These are phyloP conservation scores for Scedosporium boydii DNA, from an alignment of 2,329 filamentous ascomycete genomes.

Conservation along the genomic window DNA sequence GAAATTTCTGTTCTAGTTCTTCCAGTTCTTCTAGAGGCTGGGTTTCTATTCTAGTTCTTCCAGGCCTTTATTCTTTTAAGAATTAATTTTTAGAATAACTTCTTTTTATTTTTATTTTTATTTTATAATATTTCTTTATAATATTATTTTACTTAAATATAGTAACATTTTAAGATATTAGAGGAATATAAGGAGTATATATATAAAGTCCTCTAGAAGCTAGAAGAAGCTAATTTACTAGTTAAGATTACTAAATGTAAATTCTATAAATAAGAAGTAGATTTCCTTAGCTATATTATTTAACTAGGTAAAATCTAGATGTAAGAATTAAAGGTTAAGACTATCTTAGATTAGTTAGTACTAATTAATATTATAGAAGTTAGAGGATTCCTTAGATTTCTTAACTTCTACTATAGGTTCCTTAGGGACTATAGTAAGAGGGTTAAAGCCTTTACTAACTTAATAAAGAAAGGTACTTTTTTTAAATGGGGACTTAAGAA, in stretches of 20 bases:
- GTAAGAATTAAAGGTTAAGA: background rate
- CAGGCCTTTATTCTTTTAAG: too few relatives aligned
- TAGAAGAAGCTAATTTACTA: background rate
- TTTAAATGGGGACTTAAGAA: background rate
- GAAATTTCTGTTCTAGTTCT: too few relatives aligned
- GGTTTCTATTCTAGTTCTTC: too few relatives aligned
- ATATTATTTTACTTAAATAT: too few relatives aligned
- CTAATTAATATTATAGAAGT: too few relatives aligned
- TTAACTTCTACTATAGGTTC: too few relatives aligned
- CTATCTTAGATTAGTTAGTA: too few relatives aligned
- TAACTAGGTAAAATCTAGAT: background rate
- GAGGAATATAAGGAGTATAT: slow-evolving; percentile 6
- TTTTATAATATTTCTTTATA: too few relatives aligned
- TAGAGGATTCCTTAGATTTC: too few relatives aligned
- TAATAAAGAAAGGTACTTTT: background rate
- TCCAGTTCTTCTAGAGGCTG: too few relatives aligned
- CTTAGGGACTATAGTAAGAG: background rate
- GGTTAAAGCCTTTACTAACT: background rate
- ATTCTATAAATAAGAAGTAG: background rate
- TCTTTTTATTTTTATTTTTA: too few relatives aligned
- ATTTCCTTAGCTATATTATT: background rate
- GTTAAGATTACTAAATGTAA: background rate
- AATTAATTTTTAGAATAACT: too few relatives aligned
- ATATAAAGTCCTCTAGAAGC: background rate
- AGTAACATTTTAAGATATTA: slow-evolving; percentile 3